These are phyloP conservation scores for Grosmannia clavigera DNA, from an alignment of 2,329 filamentous ascomycete genomes.

Conservation along the genomic window DNA sequence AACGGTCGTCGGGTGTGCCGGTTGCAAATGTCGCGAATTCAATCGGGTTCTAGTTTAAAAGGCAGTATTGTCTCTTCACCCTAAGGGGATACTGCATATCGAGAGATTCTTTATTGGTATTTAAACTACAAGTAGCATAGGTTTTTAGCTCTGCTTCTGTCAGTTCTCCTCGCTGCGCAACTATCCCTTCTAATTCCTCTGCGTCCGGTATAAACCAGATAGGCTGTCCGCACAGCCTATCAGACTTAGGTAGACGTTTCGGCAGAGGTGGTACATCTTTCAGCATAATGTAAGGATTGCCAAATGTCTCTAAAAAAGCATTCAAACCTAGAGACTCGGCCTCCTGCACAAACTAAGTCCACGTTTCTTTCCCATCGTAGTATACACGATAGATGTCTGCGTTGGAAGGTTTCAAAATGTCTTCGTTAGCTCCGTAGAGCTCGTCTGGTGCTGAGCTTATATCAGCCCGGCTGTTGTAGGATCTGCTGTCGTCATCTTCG, in stretches of 20 bases:
- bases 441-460: background rate
- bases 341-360: background rate
- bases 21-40: background rate
- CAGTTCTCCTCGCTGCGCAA: background rate
- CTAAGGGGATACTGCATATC: background rate
- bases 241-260: background rate
- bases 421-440: background rate
- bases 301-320: background rate
- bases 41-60: background rate
- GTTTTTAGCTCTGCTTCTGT: background rate
- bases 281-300: conserved; percentile 3
- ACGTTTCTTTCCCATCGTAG: background rate
- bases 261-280: conserved; percentile 2
- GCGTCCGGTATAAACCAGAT: background rate
- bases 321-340: background rate
- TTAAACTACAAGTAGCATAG: background rate
- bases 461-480: background rate
- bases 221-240: background rate
- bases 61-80: background rate
- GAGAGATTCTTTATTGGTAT: background rate
- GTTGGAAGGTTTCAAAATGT: background rate
- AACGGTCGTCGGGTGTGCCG: background rate
- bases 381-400: background rate
- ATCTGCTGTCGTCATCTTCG: background rate
- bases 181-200: background rate